Conservation (phyloP, 1,139 yeast genomes). For the Geotrichum siamense region DNA sequence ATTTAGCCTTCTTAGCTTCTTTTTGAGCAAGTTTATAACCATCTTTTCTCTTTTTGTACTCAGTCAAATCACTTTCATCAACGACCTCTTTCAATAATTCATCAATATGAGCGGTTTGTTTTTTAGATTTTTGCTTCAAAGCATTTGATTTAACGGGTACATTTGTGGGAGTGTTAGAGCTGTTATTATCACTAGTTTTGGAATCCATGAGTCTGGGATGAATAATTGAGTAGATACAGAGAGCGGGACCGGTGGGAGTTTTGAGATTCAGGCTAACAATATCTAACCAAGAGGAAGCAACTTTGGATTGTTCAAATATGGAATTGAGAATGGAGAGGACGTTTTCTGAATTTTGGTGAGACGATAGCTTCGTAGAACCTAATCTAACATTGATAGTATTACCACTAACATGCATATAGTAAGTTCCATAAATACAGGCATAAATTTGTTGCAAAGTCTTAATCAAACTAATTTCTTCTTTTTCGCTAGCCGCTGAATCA, state of each 20-base stretch:
- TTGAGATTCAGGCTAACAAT: slow-evolving; percentile 63
- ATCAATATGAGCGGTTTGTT: slow-evolving; percentile 52
- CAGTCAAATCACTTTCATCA: slow-evolving; percentile 50
- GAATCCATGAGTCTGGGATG: too few species aligned
- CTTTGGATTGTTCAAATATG: slow-evolving; percentile 37
- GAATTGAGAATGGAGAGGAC: slow-evolving; percentile 48
- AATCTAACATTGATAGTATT: slow-evolving; percentile 57
- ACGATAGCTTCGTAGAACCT: slow-evolving; percentile 46
- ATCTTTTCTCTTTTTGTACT: slow-evolving; percentile 36
- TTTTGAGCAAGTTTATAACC: slow-evolving; percentile 27
- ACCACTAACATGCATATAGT: slow-evolving; percentile 68
- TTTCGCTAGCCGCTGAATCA: slow-evolving; percentile 43
- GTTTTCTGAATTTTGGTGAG: slow-evolving; percentile 44
- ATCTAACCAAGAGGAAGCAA: slow-evolving; percentile 36
- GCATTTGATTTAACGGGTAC: too few species aligned
- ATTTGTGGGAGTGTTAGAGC: too few species aligned
- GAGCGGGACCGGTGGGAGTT: slow-evolving; percentile 65
- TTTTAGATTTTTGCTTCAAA: slow-evolving; percentile 35
- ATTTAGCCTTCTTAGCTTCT: slow-evolving; percentile 22
- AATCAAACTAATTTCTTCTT: slow-evolving; percentile 39
- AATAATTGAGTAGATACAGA: slow-evolving; percentile 82
- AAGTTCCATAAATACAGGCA: slow-evolving; percentile 52
- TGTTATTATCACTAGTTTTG: slow-evolving; percentile 42
- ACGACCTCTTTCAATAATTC: slow-evolving; percentile 75
- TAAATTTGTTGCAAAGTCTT: slow-evolving; percentile 45